phyloP scores from a whole-genome alignment of 306 rosid genomes.

The Fagus sylvatica region DNA sequence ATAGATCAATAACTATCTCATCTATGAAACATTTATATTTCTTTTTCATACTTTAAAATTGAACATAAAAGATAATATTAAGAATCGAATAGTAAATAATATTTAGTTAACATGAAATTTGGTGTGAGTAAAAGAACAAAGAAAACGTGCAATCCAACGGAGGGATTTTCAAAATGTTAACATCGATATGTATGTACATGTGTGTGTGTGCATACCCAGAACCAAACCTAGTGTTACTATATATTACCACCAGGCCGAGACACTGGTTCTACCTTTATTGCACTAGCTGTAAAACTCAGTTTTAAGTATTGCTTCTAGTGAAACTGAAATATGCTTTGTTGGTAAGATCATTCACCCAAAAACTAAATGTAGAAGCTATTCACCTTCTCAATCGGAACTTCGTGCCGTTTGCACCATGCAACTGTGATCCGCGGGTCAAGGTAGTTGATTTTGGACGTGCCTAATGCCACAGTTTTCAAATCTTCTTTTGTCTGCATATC shows the following conservation, averaged over 20 bases:
- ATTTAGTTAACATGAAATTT: no score
- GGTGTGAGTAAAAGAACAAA: no score
- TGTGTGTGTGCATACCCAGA: not conserved
- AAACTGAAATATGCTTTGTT: not conserved
- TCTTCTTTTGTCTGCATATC: constrained; percentile 93
- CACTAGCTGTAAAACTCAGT: not conserved
- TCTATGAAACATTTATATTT: no score
- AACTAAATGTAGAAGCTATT: not conserved
- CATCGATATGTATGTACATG: no score
- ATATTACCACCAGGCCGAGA: not conserved
- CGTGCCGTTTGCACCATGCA: constrained; percentile 99
- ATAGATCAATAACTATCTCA: no score
- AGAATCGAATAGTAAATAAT: no score
- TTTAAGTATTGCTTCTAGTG: not conserved
- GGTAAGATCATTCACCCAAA: not conserved
- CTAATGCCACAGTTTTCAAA: constrained; percentile 89
- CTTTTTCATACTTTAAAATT: no score
- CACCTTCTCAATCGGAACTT: constrained; percentile 97
- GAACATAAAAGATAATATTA: no score
- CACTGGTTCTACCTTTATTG: not conserved
- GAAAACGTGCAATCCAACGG: no score
- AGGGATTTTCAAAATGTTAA: no score
- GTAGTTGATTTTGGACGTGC: constrained; percentile 95
- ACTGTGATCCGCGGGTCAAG: constrained; percentile 98
- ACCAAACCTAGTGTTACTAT: not conserved